A percentile compares a stretch with the other conserved stretches of the same genome.
Conservation (phyloP, 805 yeast species). For the Torulaspora indica region DNA sequence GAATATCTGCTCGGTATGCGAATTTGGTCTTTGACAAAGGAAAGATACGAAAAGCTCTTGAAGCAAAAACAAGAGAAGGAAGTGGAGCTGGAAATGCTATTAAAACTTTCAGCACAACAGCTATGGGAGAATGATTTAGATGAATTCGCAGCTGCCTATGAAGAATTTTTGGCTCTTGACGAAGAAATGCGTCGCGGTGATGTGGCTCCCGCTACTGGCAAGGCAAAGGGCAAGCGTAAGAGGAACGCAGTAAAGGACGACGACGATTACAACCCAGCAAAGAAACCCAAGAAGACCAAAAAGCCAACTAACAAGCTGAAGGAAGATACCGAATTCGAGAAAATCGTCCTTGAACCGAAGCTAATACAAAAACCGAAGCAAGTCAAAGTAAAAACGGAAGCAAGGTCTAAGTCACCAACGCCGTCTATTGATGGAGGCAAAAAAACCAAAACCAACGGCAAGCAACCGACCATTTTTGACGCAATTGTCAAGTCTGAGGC, state of each 20-base stretch:
- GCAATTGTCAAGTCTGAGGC: constrained; percentile 13
- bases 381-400: constrained; percentile 26
- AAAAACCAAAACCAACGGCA: not conserved
- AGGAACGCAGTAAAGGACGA: constrained; percentile 31
- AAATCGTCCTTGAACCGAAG: constrained; percentile 28
- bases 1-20: constrained; percentile 91
- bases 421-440: constrained; percentile 11
- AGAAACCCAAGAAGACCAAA: constrained; percentile 23
- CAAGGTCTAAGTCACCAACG: constrained; percentile 9
- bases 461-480: constrained; percentile 22
- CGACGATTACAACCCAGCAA: constrained; percentile 32
- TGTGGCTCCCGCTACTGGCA: constrained; percentile 44
- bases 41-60: constrained; percentile 76
- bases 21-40: constrained; percentile 88
- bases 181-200: constrained; percentile 51
- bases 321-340: constrained; percentile 30
- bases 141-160: constrained; percentile 61
- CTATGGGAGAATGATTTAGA: constrained; percentile 84
- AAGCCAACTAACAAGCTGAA: constrained; percentile 21
- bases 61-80: constrained; percentile 70
- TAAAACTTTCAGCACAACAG: constrained; percentile 73
- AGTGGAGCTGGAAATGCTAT: constrained; percentile 58
- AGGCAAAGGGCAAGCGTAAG: constrained; percentile 36
- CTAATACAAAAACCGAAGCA: constrained; percentile 25
- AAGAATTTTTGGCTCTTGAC: constrained; percentile 62